Evolutionary conservation across 495 filamentous ascomycete species (phyloP), one percentile per base, ranked within the genome.

Genomic region (Aspergillus nidulans): DNA sequence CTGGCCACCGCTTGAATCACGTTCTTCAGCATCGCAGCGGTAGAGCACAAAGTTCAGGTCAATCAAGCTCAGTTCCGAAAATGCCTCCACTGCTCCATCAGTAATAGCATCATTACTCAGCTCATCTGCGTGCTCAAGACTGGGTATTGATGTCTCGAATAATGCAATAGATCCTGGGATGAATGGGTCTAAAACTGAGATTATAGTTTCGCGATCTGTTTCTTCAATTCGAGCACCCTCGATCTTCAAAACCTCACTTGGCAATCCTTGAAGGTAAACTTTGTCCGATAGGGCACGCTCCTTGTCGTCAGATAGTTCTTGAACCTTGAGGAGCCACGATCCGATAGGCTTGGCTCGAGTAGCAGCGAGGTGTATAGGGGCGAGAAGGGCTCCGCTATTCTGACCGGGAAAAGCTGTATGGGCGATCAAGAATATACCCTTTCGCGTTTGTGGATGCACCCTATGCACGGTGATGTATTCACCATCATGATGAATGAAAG

Each of bases 401-500:
- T 92, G 89, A 4, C 89, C 90, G 12, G 91, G 90, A 66, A 89
- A 97, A 3, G 95, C 92, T 28, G 92, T 97, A 58, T 97, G 95
- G 0, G 95, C 92, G 53, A 97, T 89, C 24, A 96, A 72, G 72
- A 97, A 97, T 64, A 96, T 89, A 40, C 95, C 95, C 61, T 91
- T 92, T 43, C 95, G 78, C 0, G 88, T 90, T 56, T 86, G 84
- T 0, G 92, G 94, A 63, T 99, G 90, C 5, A 97, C 90, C 58
- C 95, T 79, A 67, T 99, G 95, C 8, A 99, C 90, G 5, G 95
- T 97, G 62, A 99, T 85, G 63, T 94, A 97, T 72, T 97, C 86
- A 42, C 87, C 85, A 63, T 97, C 91, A 66, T 99, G 95, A 64
- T 97, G 92, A 44, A 99, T 89, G 67, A 95, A 90, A 24, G 92